A percentile compares a stretch with the other conserved stretches of the same genome.
Conservation (phyloP, 371 early-diverging fungal genomes). For the Gilbertella persicaria region DNA sequence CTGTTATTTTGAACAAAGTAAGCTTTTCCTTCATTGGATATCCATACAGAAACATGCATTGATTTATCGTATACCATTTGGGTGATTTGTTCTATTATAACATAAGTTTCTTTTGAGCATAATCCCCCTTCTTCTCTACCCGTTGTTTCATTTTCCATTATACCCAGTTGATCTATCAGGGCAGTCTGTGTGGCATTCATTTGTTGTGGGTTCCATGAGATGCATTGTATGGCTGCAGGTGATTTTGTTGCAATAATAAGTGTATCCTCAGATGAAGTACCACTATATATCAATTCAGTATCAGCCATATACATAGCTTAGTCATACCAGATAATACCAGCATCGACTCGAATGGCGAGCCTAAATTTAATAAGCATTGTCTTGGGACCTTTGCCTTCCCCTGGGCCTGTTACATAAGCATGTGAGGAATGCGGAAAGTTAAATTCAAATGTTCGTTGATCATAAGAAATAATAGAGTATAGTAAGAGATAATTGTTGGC, state of each 20-base stretch:
- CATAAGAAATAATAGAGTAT: conserved; percentile 46
- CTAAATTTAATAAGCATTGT: conserved; percentile 48
- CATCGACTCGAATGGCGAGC: conserved; percentile 50
- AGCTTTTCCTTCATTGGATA: conserved; percentile 39
- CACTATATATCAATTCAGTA: too few relatives aligned
- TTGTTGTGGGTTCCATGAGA: conserved; percentile 54
- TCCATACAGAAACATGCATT: conserved; percentile 46
- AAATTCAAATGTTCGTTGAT: conserved; percentile 45
- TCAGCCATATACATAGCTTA: too few relatives aligned
- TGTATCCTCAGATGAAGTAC: conserved; percentile 44
- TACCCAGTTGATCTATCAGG: conserved; percentile 24
- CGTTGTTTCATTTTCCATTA: conserved; percentile 25
- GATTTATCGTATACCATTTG: conserved; percentile 33
- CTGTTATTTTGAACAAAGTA: conserved; percentile 39
- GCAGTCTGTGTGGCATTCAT: conserved; percentile 45
- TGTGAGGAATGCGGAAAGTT: conserved; percentile 45
- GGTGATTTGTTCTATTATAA: conserved; percentile 28
- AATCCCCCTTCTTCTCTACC: background rate
- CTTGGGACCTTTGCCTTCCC: conserved; percentile 47
- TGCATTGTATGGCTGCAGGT: conserved; percentile 49
- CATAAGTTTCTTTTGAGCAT: background rate
- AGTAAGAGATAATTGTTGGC: conserved; percentile 44
- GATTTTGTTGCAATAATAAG: conserved; percentile 45
- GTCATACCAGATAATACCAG: conserved; percentile 49
- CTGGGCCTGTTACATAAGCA: conserved; percentile 48